phyloP scores from a whole-genome alignment of 129 eudicot species.

The Lonicera japonica region DNA sequence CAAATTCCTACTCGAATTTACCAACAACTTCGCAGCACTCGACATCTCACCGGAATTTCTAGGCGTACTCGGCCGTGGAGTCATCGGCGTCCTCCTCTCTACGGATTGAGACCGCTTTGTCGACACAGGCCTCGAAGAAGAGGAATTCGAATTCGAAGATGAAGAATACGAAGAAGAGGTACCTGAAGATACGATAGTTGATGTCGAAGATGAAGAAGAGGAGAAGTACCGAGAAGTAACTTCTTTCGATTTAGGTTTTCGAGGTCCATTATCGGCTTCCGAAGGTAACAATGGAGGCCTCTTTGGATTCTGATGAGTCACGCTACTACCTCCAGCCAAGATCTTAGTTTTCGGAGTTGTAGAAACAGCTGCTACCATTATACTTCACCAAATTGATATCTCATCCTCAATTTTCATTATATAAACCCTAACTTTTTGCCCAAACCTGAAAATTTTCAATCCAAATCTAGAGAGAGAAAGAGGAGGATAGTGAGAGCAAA shows the following conservation, averaged over 20 bases:
- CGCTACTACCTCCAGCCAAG: conserved; percentile 13
- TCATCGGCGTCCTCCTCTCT: conserved; percentile 44
- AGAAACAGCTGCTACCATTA: conserved; percentile 49
- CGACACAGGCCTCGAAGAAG: conserved; percentile 25
- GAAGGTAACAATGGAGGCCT: conserved; percentile 69
- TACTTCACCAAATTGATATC: conserved; percentile 14
- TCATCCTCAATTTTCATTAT: conserved; percentile 40
- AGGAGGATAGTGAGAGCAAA: too few relatives aligned
- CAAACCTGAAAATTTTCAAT: background rate
- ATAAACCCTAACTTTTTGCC: background rate
- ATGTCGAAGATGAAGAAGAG: conserved; percentile 54
- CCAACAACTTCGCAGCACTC: conserved; percentile 45
- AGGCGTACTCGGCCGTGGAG: conserved; percentile 33
- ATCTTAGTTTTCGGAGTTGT: conserved; percentile 39
- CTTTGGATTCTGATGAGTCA: conserved; percentile 22
- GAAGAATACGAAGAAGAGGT: conserved; percentile 35
- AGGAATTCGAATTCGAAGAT: conserved; percentile 20
- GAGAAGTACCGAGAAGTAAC: conserved; percentile 63
- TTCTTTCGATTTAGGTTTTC: conserved; percentile 59
- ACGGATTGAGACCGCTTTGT: conserved; percentile 41
- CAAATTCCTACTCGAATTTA: conserved; percentile 57
- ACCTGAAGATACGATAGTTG: conserved; percentile 55
- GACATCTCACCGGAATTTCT: conserved; percentile 36
- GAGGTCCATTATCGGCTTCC: conserved; percentile 48
- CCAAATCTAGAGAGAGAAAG: background rate